Evolutionary conservation across 139 green algal genomes (phyloP).

Genomic region (Asterochloris sp.): DNA sequence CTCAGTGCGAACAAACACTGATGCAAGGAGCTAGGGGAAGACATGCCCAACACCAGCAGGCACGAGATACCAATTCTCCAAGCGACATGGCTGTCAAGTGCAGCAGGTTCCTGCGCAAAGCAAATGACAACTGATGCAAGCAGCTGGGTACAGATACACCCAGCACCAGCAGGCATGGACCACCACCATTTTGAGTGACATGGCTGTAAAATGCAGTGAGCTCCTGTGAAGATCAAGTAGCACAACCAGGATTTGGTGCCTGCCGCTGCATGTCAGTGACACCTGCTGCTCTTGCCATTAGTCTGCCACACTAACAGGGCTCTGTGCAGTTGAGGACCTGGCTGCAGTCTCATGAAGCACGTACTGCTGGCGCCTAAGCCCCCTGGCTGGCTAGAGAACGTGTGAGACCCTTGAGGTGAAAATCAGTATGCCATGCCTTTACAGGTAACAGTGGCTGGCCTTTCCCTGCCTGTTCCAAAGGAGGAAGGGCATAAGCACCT

Average conservation of each 20-base stretch:
- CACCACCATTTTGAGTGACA: background rate
- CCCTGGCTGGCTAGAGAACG: background rate
- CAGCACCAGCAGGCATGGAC: no score
- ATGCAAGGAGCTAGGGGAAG: background rate
- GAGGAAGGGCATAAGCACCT: conserved; percentile 29
- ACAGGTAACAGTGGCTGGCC: no score
- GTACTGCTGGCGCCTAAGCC: background rate
- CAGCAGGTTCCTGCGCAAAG: background rate
- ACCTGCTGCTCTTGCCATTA: background rate
- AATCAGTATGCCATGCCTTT: background rate
- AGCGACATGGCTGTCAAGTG: background rate
- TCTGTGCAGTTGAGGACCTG: background rate
- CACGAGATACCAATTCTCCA: background rate
- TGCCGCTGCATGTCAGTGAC: background rate
- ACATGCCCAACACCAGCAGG: background rate
- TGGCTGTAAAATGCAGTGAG: background rate
- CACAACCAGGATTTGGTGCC: background rate
- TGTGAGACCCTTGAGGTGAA: background rate
- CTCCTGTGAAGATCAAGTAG: background rate
- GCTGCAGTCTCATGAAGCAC: background rate
- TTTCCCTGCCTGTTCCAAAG: no score
- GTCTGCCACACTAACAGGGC: background rate
- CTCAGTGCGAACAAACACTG: background rate
- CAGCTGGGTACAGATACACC: background rate
- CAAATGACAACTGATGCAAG: background rate